Evolutionary conservation across 352 stramenopile genomes (phyloP).

Genomic region (Phytophthora aleatoria): DNA sequence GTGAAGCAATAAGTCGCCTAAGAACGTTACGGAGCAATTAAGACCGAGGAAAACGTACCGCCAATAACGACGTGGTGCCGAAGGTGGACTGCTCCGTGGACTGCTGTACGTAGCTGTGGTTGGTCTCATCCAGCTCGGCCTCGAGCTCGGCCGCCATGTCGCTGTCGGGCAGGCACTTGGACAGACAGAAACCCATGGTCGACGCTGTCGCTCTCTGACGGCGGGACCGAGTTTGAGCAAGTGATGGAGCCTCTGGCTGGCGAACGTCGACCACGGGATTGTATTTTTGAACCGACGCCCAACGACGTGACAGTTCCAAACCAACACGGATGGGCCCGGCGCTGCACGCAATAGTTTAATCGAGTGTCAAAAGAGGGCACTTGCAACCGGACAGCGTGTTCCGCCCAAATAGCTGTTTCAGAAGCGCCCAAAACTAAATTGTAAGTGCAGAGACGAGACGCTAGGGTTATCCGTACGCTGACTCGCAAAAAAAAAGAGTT

Average conservation of each 20-base stretch:
- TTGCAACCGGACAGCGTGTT: slow-evolving; percentile 5
- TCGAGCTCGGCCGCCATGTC: slow-evolving; percentile 88
- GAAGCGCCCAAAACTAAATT: slow-evolving; percentile 14
- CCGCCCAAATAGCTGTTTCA: not conserved
- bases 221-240: slow-evolving; percentile 23
- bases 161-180: slow-evolving; percentile 80
- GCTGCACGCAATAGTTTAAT: slow-evolving; percentile 2
- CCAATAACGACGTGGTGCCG: slow-evolving; percentile 74
- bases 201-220: slow-evolving; percentile 5
- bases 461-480: slow-evolving; percentile 24
- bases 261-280: slow-evolving; percentile 15
- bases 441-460: not conserved
- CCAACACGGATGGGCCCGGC: not conserved
- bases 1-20: slow-evolving; percentile 1
- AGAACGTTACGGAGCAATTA: not conserved
- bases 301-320: slow-evolving; percentile 2
- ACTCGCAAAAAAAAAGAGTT: slow-evolving; percentile 7
- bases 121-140: slow-evolving; percentile 77
- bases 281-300: slow-evolving; percentile 24
- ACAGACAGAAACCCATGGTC: slow-evolving; percentile 86
- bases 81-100: slow-evolving; percentile 56
- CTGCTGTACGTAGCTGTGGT: slow-evolving; percentile 59
- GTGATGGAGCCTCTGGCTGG: slow-evolving; percentile 26
- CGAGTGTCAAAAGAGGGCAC: not conserved
- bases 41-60: slow-evolving; percentile 40